Evolutionary conservation across 2,329 filamentous ascomycete genomes (phyloP), one percentile per base, ranked within the genome.

Genomic region (Fulvia fulva): DNA sequence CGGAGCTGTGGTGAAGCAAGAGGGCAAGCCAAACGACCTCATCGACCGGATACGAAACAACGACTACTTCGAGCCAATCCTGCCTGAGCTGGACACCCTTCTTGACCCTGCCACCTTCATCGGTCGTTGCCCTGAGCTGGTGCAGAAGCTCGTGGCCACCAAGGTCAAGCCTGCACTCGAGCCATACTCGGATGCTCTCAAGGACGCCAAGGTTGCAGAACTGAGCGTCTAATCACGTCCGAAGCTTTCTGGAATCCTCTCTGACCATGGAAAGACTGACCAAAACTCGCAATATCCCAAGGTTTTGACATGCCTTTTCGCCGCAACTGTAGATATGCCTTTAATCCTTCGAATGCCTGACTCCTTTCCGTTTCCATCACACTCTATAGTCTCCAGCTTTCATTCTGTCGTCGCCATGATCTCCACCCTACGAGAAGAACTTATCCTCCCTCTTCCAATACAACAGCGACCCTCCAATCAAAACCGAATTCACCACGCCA

Each of bases 11-110:
- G 87, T 91, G 43, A 89, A 89, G 78, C 81, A 84, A 67, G 78
- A 88, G 73, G 90, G 90, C 34, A 85, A 86, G 66, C 77, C 83
- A 55, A 96, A 96, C 70, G 91, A 96, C 71, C 80, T 96, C 2
- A 84, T 96, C 14, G 85, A 90, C 62, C 80, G 91, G 14, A 91
- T 97, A 71, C 84, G 83, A 71, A 79, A 76, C 53, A 87, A 81
- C 44, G 78, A 84, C 45, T 96, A 89, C 79, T 96, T 96, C 78
- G 79, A 81, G 71, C 69, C 73, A 7, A 71, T 77, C 23, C 57
- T 70, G 14, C 62, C 54, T 5, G 69, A 76, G 47, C 65, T 76
- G n/a, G 69, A 74, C 32, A 55, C 53, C 12, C 66, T 77, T 32
- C 70, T 73, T 23, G 71, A 77, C 51, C 67, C 75, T 4, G 58